phyloP scores from a whole-genome alignment of 441 rosid species.

The Kokia cookei region DNA sequence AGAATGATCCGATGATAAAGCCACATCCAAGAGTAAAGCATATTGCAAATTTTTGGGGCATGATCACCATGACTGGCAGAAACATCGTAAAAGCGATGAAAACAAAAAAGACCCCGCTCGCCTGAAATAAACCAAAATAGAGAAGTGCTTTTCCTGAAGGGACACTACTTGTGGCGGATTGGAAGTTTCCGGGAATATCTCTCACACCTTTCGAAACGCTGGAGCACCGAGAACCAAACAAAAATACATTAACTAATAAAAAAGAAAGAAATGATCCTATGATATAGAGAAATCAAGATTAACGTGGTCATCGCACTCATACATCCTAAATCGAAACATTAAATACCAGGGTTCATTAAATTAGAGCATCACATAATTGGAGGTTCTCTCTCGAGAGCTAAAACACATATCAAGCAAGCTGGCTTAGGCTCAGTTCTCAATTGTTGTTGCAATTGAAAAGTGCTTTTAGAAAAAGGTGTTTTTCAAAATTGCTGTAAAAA shows the following conservation, averaged over 20 bases:
- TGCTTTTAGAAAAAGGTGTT: no score
- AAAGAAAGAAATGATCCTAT: background rate
- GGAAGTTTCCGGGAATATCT: slow-evolving; percentile 62
- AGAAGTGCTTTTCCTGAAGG: slow-evolving; percentile 70
- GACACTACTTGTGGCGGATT: slow-evolving; percentile 59
- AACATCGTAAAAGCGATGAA: slow-evolving; percentile 74
- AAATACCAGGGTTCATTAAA: background rate
- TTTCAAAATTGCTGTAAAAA: no score
- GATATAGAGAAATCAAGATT: background rate
- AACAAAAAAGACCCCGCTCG: slow-evolving; percentile 57
- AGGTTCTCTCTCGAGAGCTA: background rate
- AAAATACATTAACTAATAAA: background rate
- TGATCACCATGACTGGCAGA: slow-evolving; percentile 70
- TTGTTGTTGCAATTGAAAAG: no score
- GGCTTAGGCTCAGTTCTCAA: background rate
- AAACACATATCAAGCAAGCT: background rate
- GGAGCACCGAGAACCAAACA: slow-evolving; percentile 8
- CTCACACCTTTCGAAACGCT: slow-evolving; percentile 75
- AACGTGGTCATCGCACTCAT: background rate
- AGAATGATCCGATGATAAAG: slow-evolving; percentile 68
- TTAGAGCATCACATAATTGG: background rate
- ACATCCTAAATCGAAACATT: background rate
- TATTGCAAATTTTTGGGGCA: slow-evolving; percentile 79
- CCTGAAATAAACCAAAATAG: slow-evolving; percentile 66
- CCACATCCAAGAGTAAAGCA: slow-evolving; percentile 73